Base-by-base conservation (phyloP, 768 basidiomycete species). In the Chalciporus pseudorubinellus region DNA sequence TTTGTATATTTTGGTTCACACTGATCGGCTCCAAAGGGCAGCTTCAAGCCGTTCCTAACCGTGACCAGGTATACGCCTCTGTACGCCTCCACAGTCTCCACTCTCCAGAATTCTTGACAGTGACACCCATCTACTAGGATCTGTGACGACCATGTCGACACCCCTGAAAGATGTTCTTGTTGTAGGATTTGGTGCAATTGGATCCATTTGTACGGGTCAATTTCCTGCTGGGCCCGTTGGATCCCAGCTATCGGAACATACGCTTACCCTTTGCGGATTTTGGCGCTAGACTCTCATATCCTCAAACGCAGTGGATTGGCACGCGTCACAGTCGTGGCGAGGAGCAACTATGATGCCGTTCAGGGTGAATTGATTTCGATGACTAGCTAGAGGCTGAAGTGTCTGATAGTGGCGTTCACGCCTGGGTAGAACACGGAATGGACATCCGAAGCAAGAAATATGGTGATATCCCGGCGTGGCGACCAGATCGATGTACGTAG, bases 271-370 rank as follows among this genome's bases (percentile, higher is more conserved):
- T 26, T 14, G 34, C 24, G 45, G 20, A 16, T 18, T 22, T 48
- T 36, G n/a, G 1, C 47, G 3, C 3, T 24, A 86, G 83, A 83
- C 59, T 76, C 83, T 1, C 71, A 78, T 45, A 73, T 85, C 47
- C 69, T 86, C 19, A 73, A 81, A 53, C 70, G 77, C 52, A 80
- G 82, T 58, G 79, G 82, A 11, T 70, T 77, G 26, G 85, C 78
- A 1, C 74, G 79, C 21, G 82, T 92, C 9, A 90, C 89, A 1
- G 83, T 75, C 16, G 84, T 91, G 1, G 89, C 88, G 2, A 69
- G 89, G 49, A 82, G 87, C 45, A 87, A 89, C 52, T 86, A 80
- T 61, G 75, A 82, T 12, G 67, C 72, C 2, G 74, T 83, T 12
- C 71, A 75, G n/a, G 70, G 82, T 81, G 47, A 52, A 68, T 53